phyloP scores from a whole-genome alignment of 2,329 filamentous ascomycete species.

The Ophiocordyceps camponoti-floridani region DNA sequence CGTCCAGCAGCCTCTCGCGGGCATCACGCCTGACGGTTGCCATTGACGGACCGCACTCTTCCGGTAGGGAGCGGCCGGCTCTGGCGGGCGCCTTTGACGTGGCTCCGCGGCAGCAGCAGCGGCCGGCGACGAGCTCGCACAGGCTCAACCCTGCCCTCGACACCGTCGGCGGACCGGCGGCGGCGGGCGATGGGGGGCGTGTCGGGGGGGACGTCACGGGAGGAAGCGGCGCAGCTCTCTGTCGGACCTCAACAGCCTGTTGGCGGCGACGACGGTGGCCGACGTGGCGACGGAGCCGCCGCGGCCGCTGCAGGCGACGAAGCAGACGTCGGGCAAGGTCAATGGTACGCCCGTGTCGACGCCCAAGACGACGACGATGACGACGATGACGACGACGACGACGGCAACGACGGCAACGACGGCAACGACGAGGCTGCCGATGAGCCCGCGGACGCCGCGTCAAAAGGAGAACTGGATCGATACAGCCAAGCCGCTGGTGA shows the following conservation, averaged over 20 bases:
- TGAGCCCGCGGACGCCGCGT: conserved; percentile 28
- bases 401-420: too few species aligned
- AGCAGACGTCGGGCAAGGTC: conserved; percentile 37
- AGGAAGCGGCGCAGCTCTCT: conserved; percentile 83
- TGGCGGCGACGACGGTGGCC: conserved; percentile 39
- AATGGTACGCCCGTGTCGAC: conserved; percentile 17
- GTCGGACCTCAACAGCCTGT: conserved; percentile 61
- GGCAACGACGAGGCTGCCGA: conserved; percentile 22
- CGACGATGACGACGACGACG: conserved; percentile 27
- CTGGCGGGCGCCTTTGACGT: conserved; percentile 47
- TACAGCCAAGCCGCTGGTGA: conserved; percentile 3
- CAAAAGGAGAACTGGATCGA: conserved; percentile 25
- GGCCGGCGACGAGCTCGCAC: conserved; percentile 40
- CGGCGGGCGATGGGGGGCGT: conserved; percentile 4
- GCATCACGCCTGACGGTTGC: not conserved
- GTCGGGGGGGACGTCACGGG: conserved; percentile 15
- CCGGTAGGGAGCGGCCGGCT: conserved; percentile 35
- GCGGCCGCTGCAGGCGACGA: conserved; percentile 32
- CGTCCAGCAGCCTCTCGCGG: conserved; percentile 43
- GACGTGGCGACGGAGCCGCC: conserved; percentile 11
- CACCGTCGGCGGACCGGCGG: conserved; percentile 40
- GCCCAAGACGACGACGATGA: conserved; percentile 19
- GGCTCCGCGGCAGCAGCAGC: conserved; percentile 13
- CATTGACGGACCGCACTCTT: conserved; percentile 27
- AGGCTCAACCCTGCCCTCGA: conserved; percentile 35